A percentile compares a stretch with the other conserved stretches of the same genome.
Evolutionary conservation across 164 flowering plant species (phyloP).

Genomic region (Aristolochia contorta): DNA sequence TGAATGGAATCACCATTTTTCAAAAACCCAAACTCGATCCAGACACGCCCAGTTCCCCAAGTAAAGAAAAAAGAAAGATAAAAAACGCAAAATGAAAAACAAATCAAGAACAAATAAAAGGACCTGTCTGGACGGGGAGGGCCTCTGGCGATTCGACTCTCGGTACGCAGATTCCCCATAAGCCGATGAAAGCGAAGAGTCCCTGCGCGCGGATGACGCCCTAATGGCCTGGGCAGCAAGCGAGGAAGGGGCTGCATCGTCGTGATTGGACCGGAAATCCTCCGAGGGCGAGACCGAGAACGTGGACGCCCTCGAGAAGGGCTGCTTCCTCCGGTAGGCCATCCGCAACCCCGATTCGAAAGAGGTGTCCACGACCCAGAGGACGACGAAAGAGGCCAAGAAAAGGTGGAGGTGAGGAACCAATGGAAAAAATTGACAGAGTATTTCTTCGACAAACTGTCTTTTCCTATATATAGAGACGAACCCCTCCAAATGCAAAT

Average conservation of each 20-base stretch:
- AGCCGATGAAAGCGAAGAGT: slow-evolving; percentile 50
- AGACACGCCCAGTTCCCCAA: too few relatives aligned
- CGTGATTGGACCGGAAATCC: slow-evolving; percentile 8
- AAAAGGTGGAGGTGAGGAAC: too few relatives aligned
- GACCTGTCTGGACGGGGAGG: not conserved
- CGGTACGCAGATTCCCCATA: slow-evolving; percentile 28
- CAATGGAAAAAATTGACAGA: too few relatives aligned
- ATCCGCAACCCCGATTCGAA: slow-evolving; percentile 9
- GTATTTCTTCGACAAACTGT: too few relatives aligned
- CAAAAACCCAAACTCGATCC: too few relatives aligned
- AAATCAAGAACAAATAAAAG: not conserved
- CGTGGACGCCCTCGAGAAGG: slow-evolving; percentile 21
- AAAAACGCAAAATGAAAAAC: too few relatives aligned
- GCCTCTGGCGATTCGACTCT: slow-evolving; percentile 14
- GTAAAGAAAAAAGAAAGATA: too few relatives aligned
- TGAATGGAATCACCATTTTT: too few relatives aligned
- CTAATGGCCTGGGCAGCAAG: slow-evolving; percentile 88
- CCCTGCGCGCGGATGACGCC: slow-evolving; percentile 65
- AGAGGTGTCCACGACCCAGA: not conserved
- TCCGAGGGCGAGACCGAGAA: slow-evolving; percentile 11
- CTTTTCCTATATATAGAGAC: too few relatives aligned
- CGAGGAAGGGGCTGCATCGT: slow-evolving; percentile 21
- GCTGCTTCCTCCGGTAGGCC: slow-evolving; percentile 52
- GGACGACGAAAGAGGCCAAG: too few relatives aligned
- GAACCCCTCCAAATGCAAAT: too few relatives aligned